These are phyloP conservation scores for Salvia sclarea DNA, from an alignment of 305 asterid genomes.

Conservation along the genomic window DNA sequence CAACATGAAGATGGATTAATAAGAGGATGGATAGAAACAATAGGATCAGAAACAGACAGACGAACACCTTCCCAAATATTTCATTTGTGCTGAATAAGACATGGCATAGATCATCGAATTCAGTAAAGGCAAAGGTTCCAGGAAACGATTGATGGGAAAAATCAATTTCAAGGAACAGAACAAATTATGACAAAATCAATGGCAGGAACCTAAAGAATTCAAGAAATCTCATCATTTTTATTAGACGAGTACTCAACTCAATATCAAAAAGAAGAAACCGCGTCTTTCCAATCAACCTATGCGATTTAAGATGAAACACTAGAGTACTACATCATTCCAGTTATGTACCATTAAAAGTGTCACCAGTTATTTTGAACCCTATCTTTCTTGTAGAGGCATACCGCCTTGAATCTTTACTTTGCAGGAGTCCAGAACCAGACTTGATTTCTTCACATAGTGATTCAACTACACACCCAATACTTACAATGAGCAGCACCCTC, in stretches of 20 bases:
- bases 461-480: neutral
- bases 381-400: neutral
- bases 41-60: constrained; percentile 20
- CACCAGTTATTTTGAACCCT: constrained; percentile 7
- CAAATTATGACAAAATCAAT: constrained; percentile 18
- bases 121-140: constrained; percentile 3
- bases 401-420: neutral
- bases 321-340: constrained; percentile 21
- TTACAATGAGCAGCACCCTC: neutral
- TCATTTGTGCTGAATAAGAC: constrained; percentile 5
- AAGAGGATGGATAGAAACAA: constrained; percentile 13
- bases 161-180: constrained; percentile 19
- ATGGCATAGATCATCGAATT: constrained; percentile 17
- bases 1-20: constrained; percentile 30
- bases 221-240: constrained; percentile 4
- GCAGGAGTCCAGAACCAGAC: constrained; percentile 13
- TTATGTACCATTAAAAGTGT: constrained; percentile 16
- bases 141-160: constrained; percentile 20
- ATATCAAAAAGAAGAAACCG: neutral
- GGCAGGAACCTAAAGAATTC: neutral
- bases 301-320: constrained; percentile 11
- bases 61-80: constrained; percentile 20
- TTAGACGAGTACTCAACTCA: constrained; percentile 8
- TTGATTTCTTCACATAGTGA: neutral
- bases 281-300: constrained; percentile 19